phyloP scores from a whole-genome alignment of 345 rosid genomes.

The Citropsis articulata region DNA sequence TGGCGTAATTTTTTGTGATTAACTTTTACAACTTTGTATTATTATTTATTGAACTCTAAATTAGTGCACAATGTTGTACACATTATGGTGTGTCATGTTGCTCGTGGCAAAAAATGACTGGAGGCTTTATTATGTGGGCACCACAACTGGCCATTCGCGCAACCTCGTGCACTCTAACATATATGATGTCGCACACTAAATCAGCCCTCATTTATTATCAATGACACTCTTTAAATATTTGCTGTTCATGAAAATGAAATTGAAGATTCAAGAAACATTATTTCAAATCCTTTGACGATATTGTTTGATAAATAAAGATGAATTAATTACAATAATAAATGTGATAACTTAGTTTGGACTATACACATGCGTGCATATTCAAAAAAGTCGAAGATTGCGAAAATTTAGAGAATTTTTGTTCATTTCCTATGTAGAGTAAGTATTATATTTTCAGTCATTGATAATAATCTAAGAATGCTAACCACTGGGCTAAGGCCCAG shows the following conservation, averaged over 20 bases:
- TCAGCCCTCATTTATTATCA: too few species aligned
- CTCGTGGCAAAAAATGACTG: too few species aligned
- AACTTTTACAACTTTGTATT: not conserved
- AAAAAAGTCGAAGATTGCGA: not conserved
- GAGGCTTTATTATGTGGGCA: accelerated
- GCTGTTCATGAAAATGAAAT: not conserved
- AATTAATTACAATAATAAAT: not conserved
- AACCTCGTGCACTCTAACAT: too few species aligned
- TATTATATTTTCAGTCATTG: not conserved
- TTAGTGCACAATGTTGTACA: accelerated
- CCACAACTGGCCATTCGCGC: accelerated
- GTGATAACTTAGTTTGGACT: not conserved
- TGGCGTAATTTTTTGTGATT: not conserved
- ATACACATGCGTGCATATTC: too few species aligned
- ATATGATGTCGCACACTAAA: accelerated
- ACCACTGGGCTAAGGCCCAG: accelerated
- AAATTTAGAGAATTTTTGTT: not conserved
- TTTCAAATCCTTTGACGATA: not conserved
- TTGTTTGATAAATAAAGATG: not conserved
- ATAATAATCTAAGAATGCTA: not conserved
- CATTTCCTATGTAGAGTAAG: not conserved
- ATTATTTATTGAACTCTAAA: not conserved
- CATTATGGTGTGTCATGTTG: too few species aligned
- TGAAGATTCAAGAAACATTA: not conserved
- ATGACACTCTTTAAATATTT: not conserved